These are phyloP conservation scores for Epichloe brachyelytri DNA, from an alignment of 2,329 filamentous ascomycete species.

Conservation along the genomic window DNA sequence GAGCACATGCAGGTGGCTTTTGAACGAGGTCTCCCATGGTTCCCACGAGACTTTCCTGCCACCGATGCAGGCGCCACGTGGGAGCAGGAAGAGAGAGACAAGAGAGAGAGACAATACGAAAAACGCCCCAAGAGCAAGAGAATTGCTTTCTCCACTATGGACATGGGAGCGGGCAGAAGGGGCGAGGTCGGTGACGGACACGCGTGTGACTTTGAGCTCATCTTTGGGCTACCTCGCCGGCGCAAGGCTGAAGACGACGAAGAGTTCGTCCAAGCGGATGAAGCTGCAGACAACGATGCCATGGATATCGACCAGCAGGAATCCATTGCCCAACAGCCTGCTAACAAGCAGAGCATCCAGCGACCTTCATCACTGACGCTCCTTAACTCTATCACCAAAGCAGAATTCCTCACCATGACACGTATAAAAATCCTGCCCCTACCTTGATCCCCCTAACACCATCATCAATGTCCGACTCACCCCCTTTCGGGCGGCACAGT, in stretches of 20 bases:
- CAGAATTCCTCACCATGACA: constrained; percentile 19
- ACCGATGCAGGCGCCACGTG: constrained; percentile 68
- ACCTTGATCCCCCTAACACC: constrained; percentile 18
- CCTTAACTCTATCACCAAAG: constrained; percentile 14
- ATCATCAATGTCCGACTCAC: constrained; percentile 52
- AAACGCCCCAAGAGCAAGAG: constrained; percentile 72
- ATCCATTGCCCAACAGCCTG: background rate
- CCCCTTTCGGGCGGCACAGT: constrained; percentile 60
- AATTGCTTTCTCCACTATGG: constrained; percentile 58
- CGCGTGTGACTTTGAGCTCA: constrained; percentile 67
- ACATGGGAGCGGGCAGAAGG: constrained; percentile 59
- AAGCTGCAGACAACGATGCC: constrained; percentile 9
- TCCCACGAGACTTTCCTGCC: constrained; percentile 72
- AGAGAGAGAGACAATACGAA: constrained; percentile 67
- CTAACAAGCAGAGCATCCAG: background rate
- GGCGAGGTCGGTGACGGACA: constrained; percentile 77
- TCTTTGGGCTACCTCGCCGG: constrained; percentile 32
- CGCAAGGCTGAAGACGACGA: constrained; percentile 5
- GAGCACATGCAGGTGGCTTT: constrained; percentile 72
- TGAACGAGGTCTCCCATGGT: constrained; percentile 67
- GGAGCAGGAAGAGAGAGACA: constrained; percentile 55
- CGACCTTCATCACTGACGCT: constrained; percentile 6
- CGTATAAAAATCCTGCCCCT: constrained; percentile 12
- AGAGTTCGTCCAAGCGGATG: constrained; percentile 4
- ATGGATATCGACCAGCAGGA: constrained; percentile 20